These are phyloP conservation scores for Westerdykella aurantiaca DNA, from an alignment of 2,329 filamentous ascomycete genomes.

Conservation along the genomic window DNA sequence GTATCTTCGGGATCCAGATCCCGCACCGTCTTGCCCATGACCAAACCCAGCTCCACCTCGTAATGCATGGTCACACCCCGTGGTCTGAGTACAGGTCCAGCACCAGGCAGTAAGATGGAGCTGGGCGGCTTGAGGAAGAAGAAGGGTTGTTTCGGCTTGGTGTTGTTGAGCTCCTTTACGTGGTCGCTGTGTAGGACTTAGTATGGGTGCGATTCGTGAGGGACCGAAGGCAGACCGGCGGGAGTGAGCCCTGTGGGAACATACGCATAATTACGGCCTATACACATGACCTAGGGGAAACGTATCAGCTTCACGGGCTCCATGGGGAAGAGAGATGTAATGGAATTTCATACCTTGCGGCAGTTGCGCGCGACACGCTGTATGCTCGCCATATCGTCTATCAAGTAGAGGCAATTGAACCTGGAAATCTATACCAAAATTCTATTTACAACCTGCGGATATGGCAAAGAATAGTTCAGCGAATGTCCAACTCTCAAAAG, in stretches of 20 bases:
- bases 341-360: conserved; percentile 39
- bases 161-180: conserved; percentile 83
- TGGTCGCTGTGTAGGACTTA: conserved; percentile 61
- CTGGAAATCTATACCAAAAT: conserved; percentile 4
- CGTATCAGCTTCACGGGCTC: neutral
- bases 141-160: conserved; percentile 87
- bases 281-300: conserved; percentile 68
- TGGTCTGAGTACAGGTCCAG: conserved; percentile 75
- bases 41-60: conserved; percentile 86
- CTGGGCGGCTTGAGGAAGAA: conserved; percentile 97
- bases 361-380: conserved; percentile 41
- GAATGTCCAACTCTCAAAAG: too few relatives aligned
- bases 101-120: conserved; percentile 72
- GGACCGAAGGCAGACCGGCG: neutral
- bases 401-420: conserved; percentile 1
- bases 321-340: neutral
- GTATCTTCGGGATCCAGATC: conserved; percentile 72
- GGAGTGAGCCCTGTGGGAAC: conserved; percentile 26
- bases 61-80: conserved; percentile 82
- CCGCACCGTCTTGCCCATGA: conserved; percentile 75
- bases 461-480: too few relatives aligned
- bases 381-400: conserved; percentile 27
- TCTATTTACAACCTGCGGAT: too few relatives aligned
- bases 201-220: neutral
- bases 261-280: conserved; percentile 93